A percentile compares a stretch with the other conserved stretches of the same genome.
phyloP scores from a whole-genome alignment of 176 grass and related monocot species.

The Carex pumila region DNA sequence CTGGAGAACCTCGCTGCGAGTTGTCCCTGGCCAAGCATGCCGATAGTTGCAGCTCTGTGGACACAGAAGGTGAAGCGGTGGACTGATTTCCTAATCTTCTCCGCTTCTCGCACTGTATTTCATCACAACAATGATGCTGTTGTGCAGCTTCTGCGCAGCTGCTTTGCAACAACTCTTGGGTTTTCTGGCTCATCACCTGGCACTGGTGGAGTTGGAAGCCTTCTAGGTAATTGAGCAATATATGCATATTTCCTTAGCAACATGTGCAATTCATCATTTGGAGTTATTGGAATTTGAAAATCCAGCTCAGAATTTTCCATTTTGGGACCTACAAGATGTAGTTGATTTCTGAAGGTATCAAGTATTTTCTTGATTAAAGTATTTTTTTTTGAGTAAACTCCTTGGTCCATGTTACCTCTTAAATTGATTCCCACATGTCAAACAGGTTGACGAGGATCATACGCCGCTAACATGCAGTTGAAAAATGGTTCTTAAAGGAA shows the following conservation, averaged over 20 bases:
- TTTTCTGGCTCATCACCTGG: conserved; percentile 45
- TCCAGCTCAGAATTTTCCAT: background rate
- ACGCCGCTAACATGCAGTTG: background rate
- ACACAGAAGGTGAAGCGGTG: conserved; percentile 95
- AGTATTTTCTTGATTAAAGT: background rate
- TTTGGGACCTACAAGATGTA: background rate
- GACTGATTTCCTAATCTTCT: conserved; percentile 85
- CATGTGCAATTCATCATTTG: background rate
- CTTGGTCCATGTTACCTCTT: background rate
- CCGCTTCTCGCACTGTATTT: conserved; percentile 90
- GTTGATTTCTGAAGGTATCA: background rate
- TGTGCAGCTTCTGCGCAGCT: conserved; percentile 80
- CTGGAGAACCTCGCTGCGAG: conserved; percentile 92
- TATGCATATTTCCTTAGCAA: background rate
- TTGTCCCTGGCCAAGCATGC: conserved; percentile 98
- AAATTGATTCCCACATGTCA: background rate
- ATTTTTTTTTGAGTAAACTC: no score
- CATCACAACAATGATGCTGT: conserved; percentile 88
- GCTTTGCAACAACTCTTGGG: conserved; percentile 61
- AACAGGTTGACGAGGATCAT: background rate
- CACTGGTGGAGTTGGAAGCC: conserved; percentile 66
- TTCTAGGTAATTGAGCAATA: conserved; percentile 35
- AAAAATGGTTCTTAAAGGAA: background rate
- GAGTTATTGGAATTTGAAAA: background rate
- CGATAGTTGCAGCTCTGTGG: conserved; percentile 89